Evolutionary conservation across 768 basidiomycete species (phyloP).

Genomic region (Hirschioporus abietinus): DNA sequence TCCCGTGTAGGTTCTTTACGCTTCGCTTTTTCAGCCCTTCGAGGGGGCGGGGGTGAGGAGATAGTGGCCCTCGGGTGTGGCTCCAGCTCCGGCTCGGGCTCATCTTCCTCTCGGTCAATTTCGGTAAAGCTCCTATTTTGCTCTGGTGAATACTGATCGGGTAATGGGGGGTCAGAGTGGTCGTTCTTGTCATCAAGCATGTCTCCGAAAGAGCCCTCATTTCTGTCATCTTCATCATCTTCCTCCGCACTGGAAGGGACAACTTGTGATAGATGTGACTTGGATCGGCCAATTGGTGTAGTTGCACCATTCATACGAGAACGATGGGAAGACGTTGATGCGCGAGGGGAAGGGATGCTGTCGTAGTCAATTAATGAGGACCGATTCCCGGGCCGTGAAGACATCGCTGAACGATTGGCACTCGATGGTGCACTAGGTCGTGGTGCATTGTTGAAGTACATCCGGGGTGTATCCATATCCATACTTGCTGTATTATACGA

Average conservation of each 20-base stretch:
- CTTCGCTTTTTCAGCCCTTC: conserved; percentile 33
- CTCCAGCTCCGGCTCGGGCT: conserved; percentile 18
- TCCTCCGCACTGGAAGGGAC: conserved; percentile 12
- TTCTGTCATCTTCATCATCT: conserved; percentile 12
- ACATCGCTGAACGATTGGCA: conserved; percentile 30
- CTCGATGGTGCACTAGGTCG: conserved; percentile 36
- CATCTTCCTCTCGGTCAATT: conserved; percentile 41
- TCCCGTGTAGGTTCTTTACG: conserved; percentile 26
- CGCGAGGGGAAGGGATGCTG: conserved; percentile 54
- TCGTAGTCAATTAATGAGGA: conserved; percentile 57
- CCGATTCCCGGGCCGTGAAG: conserved; percentile 44
- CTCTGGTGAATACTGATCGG: conserved; percentile 11
- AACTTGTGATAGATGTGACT: conserved; percentile 12
- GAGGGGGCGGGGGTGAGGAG: conserved; percentile 16
- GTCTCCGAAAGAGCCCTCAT: conserved; percentile 6
- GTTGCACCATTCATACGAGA: conserved; percentile 17
- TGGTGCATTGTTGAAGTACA: conserved; percentile 27
- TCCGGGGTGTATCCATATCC: conserved; percentile 21
- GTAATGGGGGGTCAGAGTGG: conserved; percentile 14
- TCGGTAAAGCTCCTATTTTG: conserved; percentile 39
- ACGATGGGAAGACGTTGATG: conserved; percentile 19
- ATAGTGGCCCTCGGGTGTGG: conserved; percentile 29
- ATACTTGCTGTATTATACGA: not conserved
- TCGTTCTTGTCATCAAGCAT: conserved; percentile 14
- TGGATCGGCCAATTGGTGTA: conserved; percentile 20